A percentile compares a stretch with the other conserved stretches of the same genome.
Conservation (phyloP, 257 asterid species). For the Solanum peruvianum region DNA sequence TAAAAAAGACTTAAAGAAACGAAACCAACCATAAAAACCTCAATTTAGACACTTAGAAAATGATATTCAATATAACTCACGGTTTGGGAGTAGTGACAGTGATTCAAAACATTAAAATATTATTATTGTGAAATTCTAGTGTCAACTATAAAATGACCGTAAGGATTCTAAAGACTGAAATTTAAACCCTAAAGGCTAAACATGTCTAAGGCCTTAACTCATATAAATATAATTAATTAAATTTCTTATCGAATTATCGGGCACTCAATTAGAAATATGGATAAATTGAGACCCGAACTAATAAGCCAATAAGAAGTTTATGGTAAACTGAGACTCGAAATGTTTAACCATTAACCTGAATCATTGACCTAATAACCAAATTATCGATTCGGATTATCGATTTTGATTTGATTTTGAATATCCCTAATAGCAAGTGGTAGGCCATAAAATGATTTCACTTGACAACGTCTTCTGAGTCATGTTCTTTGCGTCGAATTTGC, state of each 20-base stretch:
- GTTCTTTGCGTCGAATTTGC: too few species aligned
- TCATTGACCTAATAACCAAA: not conserved
- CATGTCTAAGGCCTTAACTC: too few species aligned
- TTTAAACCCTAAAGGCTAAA: not conserved
- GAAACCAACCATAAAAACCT: not conserved
- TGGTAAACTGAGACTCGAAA: not conserved
- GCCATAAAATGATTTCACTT: too few species aligned
- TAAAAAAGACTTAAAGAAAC: too few species aligned
- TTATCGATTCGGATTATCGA: too few species aligned
- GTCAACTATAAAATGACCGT: not conserved
- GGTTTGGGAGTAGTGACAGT: not conserved
- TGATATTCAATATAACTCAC: not conserved
- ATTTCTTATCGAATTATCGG: not conserved
- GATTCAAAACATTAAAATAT: not conserved
- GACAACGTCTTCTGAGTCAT: too few species aligned
- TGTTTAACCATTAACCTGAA: not conserved
- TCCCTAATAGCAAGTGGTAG: too few species aligned
- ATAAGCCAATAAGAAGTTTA: not conserved
- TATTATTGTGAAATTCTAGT: not conserved
- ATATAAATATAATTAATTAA: too few species aligned
- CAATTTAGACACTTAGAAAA: not conserved
- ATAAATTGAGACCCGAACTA: not conserved
- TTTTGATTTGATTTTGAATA: too few species aligned
- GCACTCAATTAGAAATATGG: not conserved
- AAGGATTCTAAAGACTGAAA: not conserved